Percentiles rank a stretch among this genome's conserved stretches.
These are phyloP conservation scores for Drosera capensis DNA, from an alignment of 148 eudicot species.

Conservation along the genomic window DNA sequence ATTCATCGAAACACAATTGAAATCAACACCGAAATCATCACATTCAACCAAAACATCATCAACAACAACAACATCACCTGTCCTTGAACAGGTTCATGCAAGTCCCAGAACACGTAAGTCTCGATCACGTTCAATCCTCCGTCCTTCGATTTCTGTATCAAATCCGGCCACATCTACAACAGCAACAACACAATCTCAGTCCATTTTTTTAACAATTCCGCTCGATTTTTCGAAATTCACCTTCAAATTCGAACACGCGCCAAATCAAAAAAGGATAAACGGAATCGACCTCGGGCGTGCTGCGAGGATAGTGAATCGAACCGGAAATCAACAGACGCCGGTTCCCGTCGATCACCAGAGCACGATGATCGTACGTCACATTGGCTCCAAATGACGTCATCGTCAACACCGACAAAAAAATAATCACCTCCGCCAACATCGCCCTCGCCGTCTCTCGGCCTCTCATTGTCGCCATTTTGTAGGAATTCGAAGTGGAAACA, in stretches of 20 bases:
- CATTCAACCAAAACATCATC: background rate
- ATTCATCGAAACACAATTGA: background rate
- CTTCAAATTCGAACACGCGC: background rate
- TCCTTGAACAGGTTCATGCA: background rate
- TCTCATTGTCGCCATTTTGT: no score
- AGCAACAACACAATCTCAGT: background rate
- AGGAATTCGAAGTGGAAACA: no score
- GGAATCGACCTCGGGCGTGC: constrained; percentile 63
- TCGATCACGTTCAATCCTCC: constrained; percentile 2
- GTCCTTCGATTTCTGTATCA: background rate
- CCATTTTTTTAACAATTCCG: background rate
- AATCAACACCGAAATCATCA: background rate
- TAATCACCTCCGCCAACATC: no score
- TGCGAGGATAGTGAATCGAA: constrained; percentile 92
- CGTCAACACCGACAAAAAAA: constrained; percentile 8
- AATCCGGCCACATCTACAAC: constrained; percentile 5
- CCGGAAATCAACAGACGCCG: constrained; percentile 75
- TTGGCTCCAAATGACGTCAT: constrained; percentile 38
- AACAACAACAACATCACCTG: background rate
- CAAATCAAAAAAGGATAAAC: background rate
- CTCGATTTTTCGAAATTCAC: background rate
- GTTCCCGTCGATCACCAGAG: constrained; percentile 70
- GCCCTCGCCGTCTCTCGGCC: no score
- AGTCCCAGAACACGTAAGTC: constrained; percentile 1
- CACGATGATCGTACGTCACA: constrained; percentile 76